phyloP scores from a whole-genome alignment of 208 protist species.

The Acanthamoeba sp. region DNA sequence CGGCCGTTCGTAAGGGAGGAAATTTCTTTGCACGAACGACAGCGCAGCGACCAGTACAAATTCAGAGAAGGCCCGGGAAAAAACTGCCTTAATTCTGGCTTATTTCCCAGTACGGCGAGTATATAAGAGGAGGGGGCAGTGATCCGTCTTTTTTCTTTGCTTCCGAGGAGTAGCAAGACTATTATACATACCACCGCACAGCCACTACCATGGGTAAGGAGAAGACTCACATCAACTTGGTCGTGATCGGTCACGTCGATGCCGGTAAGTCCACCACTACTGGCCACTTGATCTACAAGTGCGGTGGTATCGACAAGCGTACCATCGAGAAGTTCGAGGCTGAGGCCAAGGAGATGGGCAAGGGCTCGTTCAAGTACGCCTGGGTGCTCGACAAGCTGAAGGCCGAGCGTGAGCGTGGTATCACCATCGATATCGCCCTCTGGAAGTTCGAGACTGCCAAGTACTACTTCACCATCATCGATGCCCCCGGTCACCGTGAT shows the following conservation, averaged over 20 bases:
- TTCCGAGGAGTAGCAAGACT: not conserved
- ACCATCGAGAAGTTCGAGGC: slow-evolving; percentile 90
- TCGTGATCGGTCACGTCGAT: slow-evolving; percentile 92
- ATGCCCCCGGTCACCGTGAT: slow-evolving; percentile 99
- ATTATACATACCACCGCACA: slow-evolving; percentile 10
- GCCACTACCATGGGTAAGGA: slow-evolving; percentile 83
- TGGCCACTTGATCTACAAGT: slow-evolving; percentile 95
- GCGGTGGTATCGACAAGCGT: slow-evolving; percentile 89
- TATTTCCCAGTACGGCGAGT: not conserved
- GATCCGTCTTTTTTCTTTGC: not conserved
- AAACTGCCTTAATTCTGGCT: not conserved
- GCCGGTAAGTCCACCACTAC: slow-evolving; percentile 96
- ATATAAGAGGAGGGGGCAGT: not conserved
- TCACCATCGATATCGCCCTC: slow-evolving; percentile 98
- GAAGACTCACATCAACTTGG: slow-evolving; percentile 83
- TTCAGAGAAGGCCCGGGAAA: not conserved
- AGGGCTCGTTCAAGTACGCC: slow-evolving; percentile 96
- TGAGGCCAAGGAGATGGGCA: slow-evolving; percentile 92
- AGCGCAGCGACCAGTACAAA: not conserved
- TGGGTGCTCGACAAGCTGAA: slow-evolving; percentile 99
- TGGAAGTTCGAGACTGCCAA: slow-evolving; percentile 99
- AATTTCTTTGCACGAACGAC: not conserved
- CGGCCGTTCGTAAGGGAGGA: not conserved
- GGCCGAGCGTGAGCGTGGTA: no score
- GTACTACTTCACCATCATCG: slow-evolving; percentile 99